These are phyloP conservation scores for Protomyces macrosporus DNA, from an alignment of 1,139 yeast genomes.

Conservation along the genomic window DNA sequence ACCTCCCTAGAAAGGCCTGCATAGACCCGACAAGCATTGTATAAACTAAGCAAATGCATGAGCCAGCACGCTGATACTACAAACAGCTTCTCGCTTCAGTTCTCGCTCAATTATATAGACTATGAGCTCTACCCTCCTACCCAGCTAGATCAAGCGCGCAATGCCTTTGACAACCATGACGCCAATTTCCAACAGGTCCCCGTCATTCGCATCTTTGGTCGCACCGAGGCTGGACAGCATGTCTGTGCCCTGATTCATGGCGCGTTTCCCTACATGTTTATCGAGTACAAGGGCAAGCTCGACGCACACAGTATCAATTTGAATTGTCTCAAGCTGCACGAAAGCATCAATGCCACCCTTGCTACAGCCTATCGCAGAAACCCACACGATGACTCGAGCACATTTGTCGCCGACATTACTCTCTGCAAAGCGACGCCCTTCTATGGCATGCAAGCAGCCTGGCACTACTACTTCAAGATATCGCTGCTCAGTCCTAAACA, in stretches of 20 bases:
- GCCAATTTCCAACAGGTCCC: conserved; percentile 43
- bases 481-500: conserved; percentile 61
- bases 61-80: background rate
- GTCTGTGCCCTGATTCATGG: conserved; percentile 74
- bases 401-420: conserved; percentile 60
- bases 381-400: conserved; percentile 36
- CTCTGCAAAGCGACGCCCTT: conserved; percentile 73
- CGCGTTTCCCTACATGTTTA: conserved; percentile 70
- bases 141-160: conserved; percentile 13
- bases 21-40: too few relatives aligned
- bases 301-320: conserved; percentile 32
- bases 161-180: conserved; percentile 2
- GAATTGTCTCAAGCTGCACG: conserved; percentile 22
- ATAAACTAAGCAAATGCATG: background rate
- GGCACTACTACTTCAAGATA: conserved; percentile 60
- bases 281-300: conserved; percentile 49
- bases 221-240: conserved; percentile 51
- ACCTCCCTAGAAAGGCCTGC: too few relatives aligned
- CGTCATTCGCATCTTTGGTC: conserved; percentile 69
- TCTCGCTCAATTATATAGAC: conserved; percentile 16
- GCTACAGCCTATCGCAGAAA: conserved; percentile 36
- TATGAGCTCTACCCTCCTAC: conserved; percentile 17
- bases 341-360: conserved; percentile 37
- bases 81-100: conserved; percentile 1
- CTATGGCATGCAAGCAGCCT: conserved; percentile 73